Conservation (phyloP, 83 land plant species). For the Picea abies region DNA sequence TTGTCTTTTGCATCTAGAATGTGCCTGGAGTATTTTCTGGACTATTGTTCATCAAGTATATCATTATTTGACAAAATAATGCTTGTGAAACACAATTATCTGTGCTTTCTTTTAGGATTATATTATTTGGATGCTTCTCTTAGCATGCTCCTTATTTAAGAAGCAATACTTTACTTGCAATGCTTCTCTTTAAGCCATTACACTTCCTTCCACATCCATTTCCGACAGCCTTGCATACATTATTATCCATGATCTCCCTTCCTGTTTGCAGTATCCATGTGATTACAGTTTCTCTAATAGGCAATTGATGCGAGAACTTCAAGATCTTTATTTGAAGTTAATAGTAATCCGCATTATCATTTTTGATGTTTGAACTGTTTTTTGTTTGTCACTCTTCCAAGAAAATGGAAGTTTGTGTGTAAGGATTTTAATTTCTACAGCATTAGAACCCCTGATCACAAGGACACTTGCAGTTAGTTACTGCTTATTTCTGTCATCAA, state of each 20-base stretch:
- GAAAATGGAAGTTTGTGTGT: not conserved
- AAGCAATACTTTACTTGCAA: not conserved
- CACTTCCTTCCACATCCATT: no score
- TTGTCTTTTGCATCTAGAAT: slow-evolving; percentile 1
- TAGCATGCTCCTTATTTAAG: not conserved
- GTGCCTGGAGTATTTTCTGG: not conserved
- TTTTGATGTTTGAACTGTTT: not conserved
- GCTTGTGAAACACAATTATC: not conserved
- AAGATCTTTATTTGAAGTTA: not conserved
- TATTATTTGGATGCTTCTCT: not conserved
- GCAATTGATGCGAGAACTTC: not conserved
- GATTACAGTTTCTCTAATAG: not conserved
- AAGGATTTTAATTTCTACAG: not conserved
- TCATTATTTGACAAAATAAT: not conserved
- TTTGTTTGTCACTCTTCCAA: not conserved
- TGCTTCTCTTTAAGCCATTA: not conserved
- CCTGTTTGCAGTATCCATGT: not conserved
- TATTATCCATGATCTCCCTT: no score
- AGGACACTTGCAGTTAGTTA: not conserved
- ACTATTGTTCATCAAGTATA: not conserved
- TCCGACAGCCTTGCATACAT: no score
- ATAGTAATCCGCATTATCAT: not conserved
- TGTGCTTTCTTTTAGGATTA: not conserved
- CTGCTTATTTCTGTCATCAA: not conserved
- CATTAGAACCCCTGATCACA: not conserved